A percentile compares a stretch with the other conserved stretches of the same genome.
Evolutionary conservation across 2,329 filamentous ascomycete genomes (phyloP).

Genomic region (Venturia carpophila): DNA sequence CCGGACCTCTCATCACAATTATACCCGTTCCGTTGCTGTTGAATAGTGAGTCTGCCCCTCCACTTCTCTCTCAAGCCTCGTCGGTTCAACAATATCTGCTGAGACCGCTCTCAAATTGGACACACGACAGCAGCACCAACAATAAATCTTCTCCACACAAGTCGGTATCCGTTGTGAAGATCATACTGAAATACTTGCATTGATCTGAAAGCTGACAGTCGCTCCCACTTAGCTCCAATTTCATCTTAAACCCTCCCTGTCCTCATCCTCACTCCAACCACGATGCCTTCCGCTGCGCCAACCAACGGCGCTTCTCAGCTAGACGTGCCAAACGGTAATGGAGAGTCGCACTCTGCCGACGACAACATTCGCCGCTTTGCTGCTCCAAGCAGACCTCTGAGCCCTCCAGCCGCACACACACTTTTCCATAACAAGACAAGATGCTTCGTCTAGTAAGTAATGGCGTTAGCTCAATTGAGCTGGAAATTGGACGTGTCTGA

Average conservation of each 20-base stretch:
- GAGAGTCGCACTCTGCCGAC: slow-evolving; percentile 62
- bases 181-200: neutral
- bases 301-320: slow-evolving; percentile 28
- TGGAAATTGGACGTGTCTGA: neutral
- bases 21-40: neutral
- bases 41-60: slow-evolving; percentile 6
- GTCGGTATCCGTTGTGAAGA: neutral
- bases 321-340: slow-evolving; percentile 26
- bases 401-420: slow-evolving; percentile 76
- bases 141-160: neutral
- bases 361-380: slow-evolving; percentile 98
- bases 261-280: slow-evolving; percentile 21
- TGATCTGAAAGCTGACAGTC: neutral
- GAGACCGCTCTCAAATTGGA: neutral
- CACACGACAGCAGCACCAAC: neutral
- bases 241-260: neutral
- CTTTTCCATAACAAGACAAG: slow-evolving; percentile 99
- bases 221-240: neutral
- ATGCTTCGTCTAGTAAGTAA: slow-evolving; percentile 90
- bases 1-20: neutral
- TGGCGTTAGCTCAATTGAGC: slow-evolving; percentile 4
- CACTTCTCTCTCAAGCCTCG: neutral
- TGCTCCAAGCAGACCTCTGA: slow-evolving; percentile 84
- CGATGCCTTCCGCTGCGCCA: slow-evolving; percentile 39
- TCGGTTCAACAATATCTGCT: neutral